Evolutionary conservation across 2,329 filamentous ascomycete species (phyloP).

Genomic region (Gremmenia infestans): DNA sequence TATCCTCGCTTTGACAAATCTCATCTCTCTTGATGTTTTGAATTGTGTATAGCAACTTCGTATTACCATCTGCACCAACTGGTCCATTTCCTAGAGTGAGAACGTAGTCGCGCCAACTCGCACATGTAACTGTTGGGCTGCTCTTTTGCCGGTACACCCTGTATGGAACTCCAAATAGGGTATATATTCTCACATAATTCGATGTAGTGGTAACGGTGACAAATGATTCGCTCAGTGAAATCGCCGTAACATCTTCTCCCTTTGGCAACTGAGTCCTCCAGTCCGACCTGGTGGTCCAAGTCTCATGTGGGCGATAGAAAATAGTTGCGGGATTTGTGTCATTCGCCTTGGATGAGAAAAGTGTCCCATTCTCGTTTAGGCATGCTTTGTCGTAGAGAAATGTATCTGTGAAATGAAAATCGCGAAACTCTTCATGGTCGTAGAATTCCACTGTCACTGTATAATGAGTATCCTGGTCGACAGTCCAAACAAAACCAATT

Average conservation of each 20-base stretch:
- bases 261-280: conserved; percentile 85
- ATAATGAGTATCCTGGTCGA: conserved; percentile 88
- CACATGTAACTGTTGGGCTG: conserved; percentile 83
- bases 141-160: conserved; percentile 90
- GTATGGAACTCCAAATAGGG: conserved; percentile 84
- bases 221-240: conserved; percentile 88
- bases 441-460: conserved; percentile 98
- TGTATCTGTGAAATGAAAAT: conserved; percentile 97
- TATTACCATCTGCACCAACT: conserved; percentile 69
- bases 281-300: conserved; percentile 85
- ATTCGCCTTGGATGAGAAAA: conserved; percentile 76
- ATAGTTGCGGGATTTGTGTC: conserved; percentile 66
- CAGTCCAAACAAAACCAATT: conserved; percentile 93
- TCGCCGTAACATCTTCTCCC: conserved; percentile 80
- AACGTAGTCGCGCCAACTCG: conserved; percentile 94
- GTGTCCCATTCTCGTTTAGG: conserved; percentile 74
- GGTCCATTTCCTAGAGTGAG: conserved; percentile 92
- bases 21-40: conserved; percentile 93
- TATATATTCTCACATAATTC: conserved; percentile 89
- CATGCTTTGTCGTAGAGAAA: conserved; percentile 96
- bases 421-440: conserved; percentile 83
- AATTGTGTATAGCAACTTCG: conserved; percentile 81
- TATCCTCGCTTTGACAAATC: conserved; percentile 90
- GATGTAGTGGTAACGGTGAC: conserved; percentile 82
- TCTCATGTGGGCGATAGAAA: conserved; percentile 97